phyloP scores from a whole-genome alignment of 164 flowering plant species.

The Tetrastigma voinierianum region DNA sequence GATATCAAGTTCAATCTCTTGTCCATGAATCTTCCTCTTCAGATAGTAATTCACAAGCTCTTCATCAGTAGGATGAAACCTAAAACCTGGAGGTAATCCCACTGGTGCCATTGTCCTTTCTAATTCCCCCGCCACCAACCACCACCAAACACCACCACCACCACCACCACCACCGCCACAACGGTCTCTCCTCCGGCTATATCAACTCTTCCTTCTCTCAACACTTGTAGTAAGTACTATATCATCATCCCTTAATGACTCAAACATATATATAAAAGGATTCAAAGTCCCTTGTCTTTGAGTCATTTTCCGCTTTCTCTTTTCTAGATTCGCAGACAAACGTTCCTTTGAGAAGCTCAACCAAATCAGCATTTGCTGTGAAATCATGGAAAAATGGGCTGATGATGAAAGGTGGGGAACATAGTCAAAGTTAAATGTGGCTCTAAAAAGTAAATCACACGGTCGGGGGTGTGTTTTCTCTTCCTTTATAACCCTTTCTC shows the following conservation, averaged over 20 bases:
- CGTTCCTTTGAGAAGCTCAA: slow-evolving; percentile 62
- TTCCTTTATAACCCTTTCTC: no score
- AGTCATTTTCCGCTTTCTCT: slow-evolving; percentile 60
- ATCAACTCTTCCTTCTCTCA: slow-evolving; percentile 4
- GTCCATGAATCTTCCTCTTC: slow-evolving; percentile 78
- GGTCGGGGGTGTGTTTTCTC: no score
- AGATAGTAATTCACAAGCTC: slow-evolving; percentile 90
- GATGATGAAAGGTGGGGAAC: no score
- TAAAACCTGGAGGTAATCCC: slow-evolving; percentile 84
- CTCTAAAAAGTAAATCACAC: no score
- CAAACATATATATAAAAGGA: slow-evolving; percentile 36
- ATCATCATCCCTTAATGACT: slow-evolving; percentile 9
- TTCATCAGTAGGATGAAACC: slow-evolving; percentile 93
- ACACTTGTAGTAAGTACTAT: no score
- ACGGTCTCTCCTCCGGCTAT: not conserved
- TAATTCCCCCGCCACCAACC: not conserved
- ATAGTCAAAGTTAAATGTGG: no score
- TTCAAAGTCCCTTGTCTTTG: slow-evolving; percentile 57
- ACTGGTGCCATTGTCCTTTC: slow-evolving; percentile 62
- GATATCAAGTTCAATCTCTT: slow-evolving; percentile 78
- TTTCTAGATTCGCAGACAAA: slow-evolving; percentile 78
- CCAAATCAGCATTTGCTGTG: not conserved
- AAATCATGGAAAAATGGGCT: no score
- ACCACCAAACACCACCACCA: not conserved
- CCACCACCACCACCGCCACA: not conserved